Evolutionary conservation across 495 filamentous ascomycete genomes (phyloP).

Genomic region (Aspergillus carlsbadensis): DNA sequence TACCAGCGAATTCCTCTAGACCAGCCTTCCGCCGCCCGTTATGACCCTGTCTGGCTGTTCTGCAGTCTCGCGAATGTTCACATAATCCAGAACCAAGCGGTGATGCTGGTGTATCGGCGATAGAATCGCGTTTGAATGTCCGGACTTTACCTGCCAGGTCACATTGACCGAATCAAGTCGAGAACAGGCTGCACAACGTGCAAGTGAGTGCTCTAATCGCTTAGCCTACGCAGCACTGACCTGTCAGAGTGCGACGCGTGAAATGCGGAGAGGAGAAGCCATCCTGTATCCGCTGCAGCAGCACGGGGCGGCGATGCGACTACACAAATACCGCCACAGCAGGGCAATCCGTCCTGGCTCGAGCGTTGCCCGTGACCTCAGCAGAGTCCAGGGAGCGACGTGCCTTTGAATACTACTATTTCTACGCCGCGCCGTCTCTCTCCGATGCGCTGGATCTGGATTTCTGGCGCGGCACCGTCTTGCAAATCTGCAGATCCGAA

Average conservation of each 20-base stretch:
- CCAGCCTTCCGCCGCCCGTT: too few species aligned
- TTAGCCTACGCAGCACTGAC: background rate
- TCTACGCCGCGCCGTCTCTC: constrained; percentile 45
- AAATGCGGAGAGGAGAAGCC: constrained; percentile 69
- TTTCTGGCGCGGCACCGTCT: constrained; percentile 55
- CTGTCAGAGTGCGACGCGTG: constrained; percentile 55
- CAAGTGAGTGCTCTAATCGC: background rate
- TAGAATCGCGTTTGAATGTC: too few species aligned
- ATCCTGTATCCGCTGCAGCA: constrained; percentile 54
- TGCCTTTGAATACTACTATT: constrained; percentile 53
- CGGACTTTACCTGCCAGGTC: too few species aligned
- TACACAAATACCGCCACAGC: constrained; percentile 4
- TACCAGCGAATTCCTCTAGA: too few species aligned
- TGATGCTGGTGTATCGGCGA: too few species aligned
- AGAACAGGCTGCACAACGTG: constrained; percentile 5
- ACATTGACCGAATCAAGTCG: too few species aligned
- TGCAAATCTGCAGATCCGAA: constrained; percentile 53
- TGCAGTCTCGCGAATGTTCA: too few species aligned
- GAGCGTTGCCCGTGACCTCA: background rate
- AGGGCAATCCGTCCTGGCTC: background rate
- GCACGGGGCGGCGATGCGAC: constrained; percentile 48
- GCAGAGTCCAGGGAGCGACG: constrained; percentile 29
- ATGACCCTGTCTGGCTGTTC: too few species aligned
- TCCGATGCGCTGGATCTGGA: constrained; percentile 44
- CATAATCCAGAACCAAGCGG: too few species aligned